Evolutionary conservation across 2,329 filamentous ascomycete species (phyloP).

Genomic region (Talaromyces sp.): DNA sequence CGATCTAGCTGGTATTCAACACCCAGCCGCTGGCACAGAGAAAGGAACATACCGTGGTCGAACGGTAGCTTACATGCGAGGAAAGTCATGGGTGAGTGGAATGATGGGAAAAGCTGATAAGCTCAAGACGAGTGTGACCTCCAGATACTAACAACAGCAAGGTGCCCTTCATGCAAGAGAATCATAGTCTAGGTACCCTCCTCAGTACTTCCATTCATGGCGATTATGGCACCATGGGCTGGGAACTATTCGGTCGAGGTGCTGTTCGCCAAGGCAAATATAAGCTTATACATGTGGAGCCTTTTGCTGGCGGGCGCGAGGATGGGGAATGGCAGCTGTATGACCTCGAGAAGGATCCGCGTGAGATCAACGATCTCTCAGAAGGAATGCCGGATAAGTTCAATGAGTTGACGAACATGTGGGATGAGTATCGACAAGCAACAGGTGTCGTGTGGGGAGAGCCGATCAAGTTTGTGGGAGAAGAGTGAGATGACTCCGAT

Average conservation of each 20-base stretch:
- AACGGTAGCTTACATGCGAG: not conserved
- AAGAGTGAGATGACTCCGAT: too few species aligned
- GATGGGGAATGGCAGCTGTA: slow-evolving; percentile 6
- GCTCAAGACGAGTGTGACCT: too few species aligned
- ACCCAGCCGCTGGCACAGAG: too few species aligned
- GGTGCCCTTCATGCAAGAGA: too few species aligned
- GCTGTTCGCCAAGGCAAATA: slow-evolving; percentile 9
- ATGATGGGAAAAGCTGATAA: too few species aligned
- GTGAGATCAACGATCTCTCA: slow-evolving; percentile 6
- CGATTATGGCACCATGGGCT: slow-evolving; percentile 2
- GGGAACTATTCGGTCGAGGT: slow-evolving; percentile 9
- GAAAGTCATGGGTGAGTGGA: slow-evolving; percentile 8
- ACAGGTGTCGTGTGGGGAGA: slow-evolving; percentile 2
- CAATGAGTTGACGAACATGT: not conserved
- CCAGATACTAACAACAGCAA: too few species aligned
- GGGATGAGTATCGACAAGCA: slow-evolving; percentile 3
- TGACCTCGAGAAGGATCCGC: slow-evolving; percentile 5
- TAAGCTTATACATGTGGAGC: slow-evolving; percentile 3
- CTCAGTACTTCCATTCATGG: not conserved
- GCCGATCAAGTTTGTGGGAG: too few species aligned
- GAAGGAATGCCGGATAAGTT: not conserved
- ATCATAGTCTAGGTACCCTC: not conserved
- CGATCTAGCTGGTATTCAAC: slow-evolving; percentile 3
- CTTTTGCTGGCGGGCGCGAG: slow-evolving; percentile 1
- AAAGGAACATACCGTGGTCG: not conserved